Evolutionary conservation across 2,329 filamentous ascomycete species (phyloP), one percentile per base, ranked within the genome.

Genomic region (Pseudocercospora musae): DNA sequence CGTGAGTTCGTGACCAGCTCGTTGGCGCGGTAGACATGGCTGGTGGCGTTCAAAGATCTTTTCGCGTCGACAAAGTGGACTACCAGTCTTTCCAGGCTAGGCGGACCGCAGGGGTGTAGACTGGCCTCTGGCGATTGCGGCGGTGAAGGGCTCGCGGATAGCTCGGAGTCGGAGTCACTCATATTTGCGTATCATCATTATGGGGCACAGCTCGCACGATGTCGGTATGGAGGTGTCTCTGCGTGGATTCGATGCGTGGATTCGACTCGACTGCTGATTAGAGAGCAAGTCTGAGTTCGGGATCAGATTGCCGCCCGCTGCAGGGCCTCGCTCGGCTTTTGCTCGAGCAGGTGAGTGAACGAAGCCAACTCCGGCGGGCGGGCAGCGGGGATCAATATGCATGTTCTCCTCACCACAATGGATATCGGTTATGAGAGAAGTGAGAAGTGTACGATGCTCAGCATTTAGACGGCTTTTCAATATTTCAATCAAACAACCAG

Each of bases 11-110:
- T 91, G 49, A 95, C 89, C 60, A 97, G 87, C 72, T 96, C 90
- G 73, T 95, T 93, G 67, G 92, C 93, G 63, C 91, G 90, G 74
- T 91, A 88, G 57, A 97, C 91, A 65, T 74, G 87, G 46, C 83
- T 86, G 75, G 96, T 92, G 10, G 92, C 92, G 15, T 90, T 90
- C 4, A 98, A 84, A 0, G 93, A 93, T 49, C 91, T 87, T 75
- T 97, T 97, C 8, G 94, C 90, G 29, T 89, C 88, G 44, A 97
- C 86, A 37, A 97, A 88, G 77, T 96, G 88, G 58, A 87, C 85
- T 60, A 97, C 90, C 48, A 98, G 86, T 23, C 86, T 87, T 70
- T 96, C 91, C 72, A 96, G 85, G 23, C 76, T 76, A 31, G 79
- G 78, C 29, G 76, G 72, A 54, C 75, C 75, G 55, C 77, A 71